phyloP scores from a whole-genome alignment of 2,329 filamentous ascomycete species.

The Ophiostoma triangulosporum region DNA sequence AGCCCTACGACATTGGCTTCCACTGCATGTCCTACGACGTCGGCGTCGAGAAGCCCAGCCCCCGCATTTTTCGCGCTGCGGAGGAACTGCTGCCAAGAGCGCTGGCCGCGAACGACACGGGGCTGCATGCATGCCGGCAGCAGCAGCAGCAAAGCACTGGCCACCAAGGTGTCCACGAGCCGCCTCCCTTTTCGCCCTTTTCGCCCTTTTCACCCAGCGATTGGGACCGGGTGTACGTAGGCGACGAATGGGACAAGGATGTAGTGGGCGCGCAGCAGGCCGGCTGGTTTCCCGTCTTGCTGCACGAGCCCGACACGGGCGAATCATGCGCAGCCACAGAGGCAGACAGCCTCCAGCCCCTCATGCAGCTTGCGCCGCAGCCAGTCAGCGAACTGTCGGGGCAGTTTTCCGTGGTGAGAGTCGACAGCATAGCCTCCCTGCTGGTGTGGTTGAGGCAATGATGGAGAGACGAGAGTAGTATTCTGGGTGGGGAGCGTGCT shows the following conservation, averaged over 20 bases:
- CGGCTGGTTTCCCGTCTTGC: constrained; percentile 11
- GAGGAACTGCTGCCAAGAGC: constrained; percentile 22
- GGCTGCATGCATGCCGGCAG: not conserved
- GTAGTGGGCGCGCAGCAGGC: constrained; percentile 9
- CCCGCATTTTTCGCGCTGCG: constrained; percentile 41
- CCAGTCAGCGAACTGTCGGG: not conserved
- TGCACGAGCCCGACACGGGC: not conserved
- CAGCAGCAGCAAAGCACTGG: not conserved
- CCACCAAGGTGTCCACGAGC: not conserved
- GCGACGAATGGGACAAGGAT: constrained; percentile 13
- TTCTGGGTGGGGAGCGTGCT: too few species aligned
- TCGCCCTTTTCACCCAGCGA: not conserved
- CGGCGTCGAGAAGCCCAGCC: constrained; percentile 45
- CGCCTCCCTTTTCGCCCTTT: not conserved
- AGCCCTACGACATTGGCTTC: constrained; percentile 33
- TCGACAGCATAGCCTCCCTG: constrained; percentile 1
- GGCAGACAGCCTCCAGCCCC: not conserved
- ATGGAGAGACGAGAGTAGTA: too few species aligned
- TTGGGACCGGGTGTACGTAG: constrained; percentile 13
- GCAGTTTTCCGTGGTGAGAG: not conserved
- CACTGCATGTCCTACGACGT: constrained; percentile 50
- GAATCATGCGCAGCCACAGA: not conserved
- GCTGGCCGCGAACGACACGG: not conserved
- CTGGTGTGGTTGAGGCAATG: not conserved
- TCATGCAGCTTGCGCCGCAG: not conserved